These are phyloP conservation scores for Geotrichum citri-aurantii DNA, from an alignment of 1,139 yeast genomes.

Conservation along the genomic window DNA sequence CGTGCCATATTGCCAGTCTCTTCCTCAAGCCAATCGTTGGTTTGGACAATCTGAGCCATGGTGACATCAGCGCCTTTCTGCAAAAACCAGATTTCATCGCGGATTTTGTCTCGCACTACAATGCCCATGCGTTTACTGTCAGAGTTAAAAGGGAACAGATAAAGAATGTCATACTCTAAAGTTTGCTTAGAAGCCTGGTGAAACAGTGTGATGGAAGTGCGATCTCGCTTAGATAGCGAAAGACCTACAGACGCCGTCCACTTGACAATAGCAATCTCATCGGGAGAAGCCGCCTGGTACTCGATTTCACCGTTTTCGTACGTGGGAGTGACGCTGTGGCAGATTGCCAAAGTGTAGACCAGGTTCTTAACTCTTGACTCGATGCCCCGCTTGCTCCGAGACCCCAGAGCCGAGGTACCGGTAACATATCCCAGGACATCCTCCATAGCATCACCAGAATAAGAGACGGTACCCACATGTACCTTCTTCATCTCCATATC, in stretches of 20 bases:
- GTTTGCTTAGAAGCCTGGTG: conserved; percentile 56
- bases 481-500: conserved; percentile 95
- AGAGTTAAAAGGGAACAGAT: conserved; percentile 89
- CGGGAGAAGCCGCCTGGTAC: conserved; percentile 98
- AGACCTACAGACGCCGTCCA: conserved; percentile 86
- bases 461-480: conserved; percentile 88
- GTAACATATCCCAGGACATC: conserved; percentile 69
- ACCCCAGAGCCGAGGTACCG: conserved; percentile 27
- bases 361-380: conserved; percentile 73
- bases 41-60: conserved; percentile 77
- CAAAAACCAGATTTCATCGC: conserved; percentile 73
- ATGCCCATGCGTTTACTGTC: conserved; percentile 97
- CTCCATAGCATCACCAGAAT: conserved; percentile 88
- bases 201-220: conserved; percentile 61
- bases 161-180: conserved; percentile 60
- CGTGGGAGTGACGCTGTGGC: conserved; percentile 94
- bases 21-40: conserved; percentile 95
- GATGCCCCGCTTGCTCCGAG: conserved; percentile 55
- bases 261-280: conserved; percentile 93
- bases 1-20: conserved; percentile 98
- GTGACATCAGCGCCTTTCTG: conserved; percentile 97
- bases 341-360: conserved; percentile 74
- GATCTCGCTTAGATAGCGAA: conserved; percentile 71
- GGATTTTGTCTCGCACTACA: conserved; percentile 56
- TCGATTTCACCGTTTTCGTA: conserved; percentile 57